phyloP scores from a whole-genome alignment of 345 rosid genomes.

The Lumnitzera littorea region DNA sequence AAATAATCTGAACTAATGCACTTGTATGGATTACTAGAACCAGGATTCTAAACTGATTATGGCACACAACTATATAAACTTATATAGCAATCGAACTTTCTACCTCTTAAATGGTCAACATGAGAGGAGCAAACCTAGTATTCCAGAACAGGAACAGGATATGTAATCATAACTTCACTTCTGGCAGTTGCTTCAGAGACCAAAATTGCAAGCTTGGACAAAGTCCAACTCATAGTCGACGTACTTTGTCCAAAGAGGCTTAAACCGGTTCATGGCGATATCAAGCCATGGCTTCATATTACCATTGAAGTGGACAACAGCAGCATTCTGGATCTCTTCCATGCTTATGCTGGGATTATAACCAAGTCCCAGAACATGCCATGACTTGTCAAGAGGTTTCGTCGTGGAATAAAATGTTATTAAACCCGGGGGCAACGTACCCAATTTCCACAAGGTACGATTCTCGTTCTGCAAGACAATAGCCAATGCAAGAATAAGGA shows the following conservation, averaged over 20 bases:
- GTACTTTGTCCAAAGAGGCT: slow-evolving; percentile 78
- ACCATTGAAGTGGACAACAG: slow-evolving; percentile 93
- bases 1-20: slow-evolving; percentile 5
- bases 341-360: slow-evolving; percentile 89
- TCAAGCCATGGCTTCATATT: slow-evolving; percentile 99
- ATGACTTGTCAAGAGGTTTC: slow-evolving; percentile 84
- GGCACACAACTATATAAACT: neutral
- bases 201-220: slow-evolving; percentile 93
- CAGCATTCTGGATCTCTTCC: slow-evolving; percentile 90
- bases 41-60: neutral
- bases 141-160: neutral
- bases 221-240: slow-evolving; percentile 86
- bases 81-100: neutral
- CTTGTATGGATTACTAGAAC: slow-evolving; percentile 13
- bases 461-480: slow-evolving; percentile 72
- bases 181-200: slow-evolving; percentile 26
- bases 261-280: slow-evolving; percentile 91
- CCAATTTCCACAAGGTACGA: slow-evolving; percentile 87
- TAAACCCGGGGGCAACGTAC: slow-evolving; percentile 88
- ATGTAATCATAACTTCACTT: slow-evolving; percentile 1
- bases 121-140: neutral
- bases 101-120: neutral
- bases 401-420: slow-evolving; percentile 94
- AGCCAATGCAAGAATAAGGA: neutral
- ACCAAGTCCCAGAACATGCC: slow-evolving; percentile 97